Conservation (phyloP, 192 early-diverging fungal genomes). For the Bifiguratus adelaidae region DNA sequence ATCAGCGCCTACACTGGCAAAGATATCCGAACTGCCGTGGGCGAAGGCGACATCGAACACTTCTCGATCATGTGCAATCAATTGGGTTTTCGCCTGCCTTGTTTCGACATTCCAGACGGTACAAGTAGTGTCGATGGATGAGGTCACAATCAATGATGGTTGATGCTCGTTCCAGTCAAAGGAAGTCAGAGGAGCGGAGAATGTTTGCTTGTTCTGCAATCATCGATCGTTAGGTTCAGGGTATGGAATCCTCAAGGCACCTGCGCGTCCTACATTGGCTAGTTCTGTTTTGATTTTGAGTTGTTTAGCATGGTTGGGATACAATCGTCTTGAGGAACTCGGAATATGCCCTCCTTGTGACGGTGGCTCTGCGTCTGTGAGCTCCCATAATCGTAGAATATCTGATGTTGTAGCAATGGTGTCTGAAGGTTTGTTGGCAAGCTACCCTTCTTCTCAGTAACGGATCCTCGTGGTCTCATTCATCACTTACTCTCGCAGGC, state of each 20-base stretch:
- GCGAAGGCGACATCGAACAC: slow-evolving; percentile 98
- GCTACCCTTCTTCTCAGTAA: neutral
- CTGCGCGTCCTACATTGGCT: slow-evolving; percentile 37
- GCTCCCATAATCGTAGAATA: slow-evolving; percentile 82
- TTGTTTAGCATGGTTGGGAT: no score
- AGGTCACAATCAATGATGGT: slow-evolving; percentile 77
- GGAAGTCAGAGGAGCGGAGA: slow-evolving; percentile 84
- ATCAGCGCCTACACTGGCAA: slow-evolving; percentile 97
- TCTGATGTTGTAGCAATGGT: slow-evolving; percentile 86
- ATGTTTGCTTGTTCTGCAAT: slow-evolving; percentile 44
- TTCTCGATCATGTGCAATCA: slow-evolving; percentile 98
- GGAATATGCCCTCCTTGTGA: no score
- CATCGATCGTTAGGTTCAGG: neutral
- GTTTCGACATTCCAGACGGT: slow-evolving; percentile 98
- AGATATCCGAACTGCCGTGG: slow-evolving; percentile 69
- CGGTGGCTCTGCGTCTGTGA: no score
- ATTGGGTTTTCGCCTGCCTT: slow-evolving; percentile 94
- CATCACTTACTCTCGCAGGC: slow-evolving; percentile 47
- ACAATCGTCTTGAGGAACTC: no score
- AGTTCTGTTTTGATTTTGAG: slow-evolving; percentile 37
- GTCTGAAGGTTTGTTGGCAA: slow-evolving; percentile 24
- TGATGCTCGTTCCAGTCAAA: slow-evolving; percentile 97
- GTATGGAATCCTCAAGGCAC: neutral
- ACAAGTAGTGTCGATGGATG: slow-evolving; percentile 98
- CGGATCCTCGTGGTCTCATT: neutral